Conservation (phyloP, 768 basidiomycete genomes). For the Boletus rubropictus region DNA sequence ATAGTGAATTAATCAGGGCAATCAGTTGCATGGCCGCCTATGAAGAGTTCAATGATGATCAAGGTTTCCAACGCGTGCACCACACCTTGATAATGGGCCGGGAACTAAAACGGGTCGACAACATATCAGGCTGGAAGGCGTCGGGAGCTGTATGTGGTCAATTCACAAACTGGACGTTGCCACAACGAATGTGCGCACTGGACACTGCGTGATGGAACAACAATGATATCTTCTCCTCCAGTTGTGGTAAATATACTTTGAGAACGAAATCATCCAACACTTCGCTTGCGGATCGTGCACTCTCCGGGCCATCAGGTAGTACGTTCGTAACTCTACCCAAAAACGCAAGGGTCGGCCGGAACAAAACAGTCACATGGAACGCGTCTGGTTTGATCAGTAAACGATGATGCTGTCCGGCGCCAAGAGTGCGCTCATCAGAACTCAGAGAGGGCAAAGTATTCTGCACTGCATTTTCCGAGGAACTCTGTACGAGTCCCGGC, state of each 20-base stretch:
- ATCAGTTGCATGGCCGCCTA: conserved; percentile 82
- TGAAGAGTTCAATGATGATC: conserved; percentile 2
- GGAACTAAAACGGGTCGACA: conserved; percentile 54
- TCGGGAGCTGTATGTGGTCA: conserved; percentile 54
- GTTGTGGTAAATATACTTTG: conserved; percentile 86
- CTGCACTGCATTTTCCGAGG: conserved; percentile 58
- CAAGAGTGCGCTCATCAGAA: conserved; percentile 69
- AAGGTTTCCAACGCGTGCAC: not conserved
- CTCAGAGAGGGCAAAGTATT: conserved; percentile 52
- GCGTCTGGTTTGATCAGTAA: conserved; percentile 85
- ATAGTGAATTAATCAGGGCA: conserved; percentile 86
- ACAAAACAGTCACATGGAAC: conserved; percentile 91
- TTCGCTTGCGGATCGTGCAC: conserved; percentile 57
- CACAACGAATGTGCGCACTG: conserved; percentile 38
- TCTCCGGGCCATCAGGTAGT: conserved; percentile 68
- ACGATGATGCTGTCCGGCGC: conserved; percentile 74
- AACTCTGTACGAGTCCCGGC: conserved; percentile 82
- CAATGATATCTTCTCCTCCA: conserved; percentile 88
- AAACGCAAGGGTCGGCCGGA: conserved; percentile 88
- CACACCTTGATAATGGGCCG: conserved; percentile 77
- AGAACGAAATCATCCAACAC: conserved; percentile 91
- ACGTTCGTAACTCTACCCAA: conserved; percentile 65
- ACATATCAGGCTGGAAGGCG: conserved; percentile 79
- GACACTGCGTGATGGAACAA: conserved; percentile 84
- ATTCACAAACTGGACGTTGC: not conserved